Percentiles rank a stretch among this genome's conserved stretches.
Evolutionary conservation across 1,284 basidiomycete genomes (phyloP).

Genomic region (Microbotryum scabiosae): DNA sequence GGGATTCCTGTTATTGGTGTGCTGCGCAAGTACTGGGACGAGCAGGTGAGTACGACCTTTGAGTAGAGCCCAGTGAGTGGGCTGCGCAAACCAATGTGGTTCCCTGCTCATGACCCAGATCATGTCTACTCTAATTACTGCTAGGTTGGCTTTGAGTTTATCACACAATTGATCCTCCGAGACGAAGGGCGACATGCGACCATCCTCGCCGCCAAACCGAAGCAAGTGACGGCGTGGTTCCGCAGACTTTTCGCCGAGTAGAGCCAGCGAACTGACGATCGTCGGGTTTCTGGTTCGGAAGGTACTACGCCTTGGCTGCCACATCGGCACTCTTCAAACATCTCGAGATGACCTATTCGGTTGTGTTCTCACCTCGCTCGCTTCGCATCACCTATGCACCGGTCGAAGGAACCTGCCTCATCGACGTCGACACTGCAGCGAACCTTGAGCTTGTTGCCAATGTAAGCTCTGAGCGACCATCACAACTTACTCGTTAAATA

Average conservation of each 20-base stretch:
- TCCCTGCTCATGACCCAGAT: neutral
- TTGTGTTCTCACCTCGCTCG: constrained; percentile 59
- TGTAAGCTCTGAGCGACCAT: constrained; percentile 44
- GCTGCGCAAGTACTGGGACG: constrained; percentile 24
- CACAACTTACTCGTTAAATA: neutral
- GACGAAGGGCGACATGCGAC: constrained; percentile 24
- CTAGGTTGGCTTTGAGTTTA: constrained; percentile 27
- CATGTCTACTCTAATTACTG: neutral
- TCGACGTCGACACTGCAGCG: constrained; percentile 74
- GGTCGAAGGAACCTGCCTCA: constrained; percentile 74
- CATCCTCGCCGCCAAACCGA: constrained; percentile 10
- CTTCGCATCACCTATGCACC: constrained; percentile 71
- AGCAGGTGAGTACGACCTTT: constrained; percentile 9
- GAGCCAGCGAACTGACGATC: neutral
- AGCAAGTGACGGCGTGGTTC: neutral
- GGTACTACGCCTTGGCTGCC: constrained; percentile 80
- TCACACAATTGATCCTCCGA: constrained; percentile 24
- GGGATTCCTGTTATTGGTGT: constrained; percentile 4
- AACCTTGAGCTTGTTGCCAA: constrained; percentile 82
- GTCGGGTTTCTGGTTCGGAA: constrained; percentile 36
- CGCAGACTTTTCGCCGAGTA: no score
- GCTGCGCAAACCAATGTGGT: neutral
- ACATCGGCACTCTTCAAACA: constrained; percentile 75
- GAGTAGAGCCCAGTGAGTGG: neutral
- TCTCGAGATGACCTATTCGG: constrained; percentile 57